phyloP scores from a whole-genome alignment of 2,329 filamentous ascomycete genomes.

The Penicillium sp. region DNA sequence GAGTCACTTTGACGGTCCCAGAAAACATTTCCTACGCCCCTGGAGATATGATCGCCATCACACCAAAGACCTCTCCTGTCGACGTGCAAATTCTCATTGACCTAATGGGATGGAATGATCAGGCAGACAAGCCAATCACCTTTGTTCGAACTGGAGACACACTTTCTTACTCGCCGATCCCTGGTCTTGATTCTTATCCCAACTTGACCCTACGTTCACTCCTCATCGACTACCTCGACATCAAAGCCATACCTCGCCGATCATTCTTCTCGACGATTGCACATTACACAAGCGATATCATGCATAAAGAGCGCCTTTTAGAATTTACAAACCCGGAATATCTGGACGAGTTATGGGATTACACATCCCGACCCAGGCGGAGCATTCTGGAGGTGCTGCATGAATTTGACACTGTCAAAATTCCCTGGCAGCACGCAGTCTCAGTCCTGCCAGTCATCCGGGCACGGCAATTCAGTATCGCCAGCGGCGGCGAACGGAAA shows the following conservation, averaged over 20 bases:
- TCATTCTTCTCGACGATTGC: constrained; percentile 78
- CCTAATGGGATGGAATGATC: constrained; percentile 71
- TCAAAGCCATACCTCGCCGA: constrained; percentile 82
- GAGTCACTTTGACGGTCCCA: constrained; percentile 60
- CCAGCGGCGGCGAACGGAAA: constrained; percentile 62
- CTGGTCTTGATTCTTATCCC: constrained; percentile 36
- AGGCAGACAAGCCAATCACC: constrained; percentile 68
- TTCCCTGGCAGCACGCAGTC: constrained; percentile 71
- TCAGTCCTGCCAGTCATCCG: constrained; percentile 76
- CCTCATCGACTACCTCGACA: constrained; percentile 78
- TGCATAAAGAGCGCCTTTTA: constrained; percentile 74
- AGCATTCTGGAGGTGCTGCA: constrained; percentile 90
- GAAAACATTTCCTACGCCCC: constrained; percentile 56
- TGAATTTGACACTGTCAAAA: constrained; percentile 79
- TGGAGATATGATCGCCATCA: constrained; percentile 77
- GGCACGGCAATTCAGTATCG: constrained; percentile 92
- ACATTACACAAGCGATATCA: constrained; percentile 67
- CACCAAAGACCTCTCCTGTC: constrained; percentile 78
- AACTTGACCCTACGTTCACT: constrained; percentile 67
- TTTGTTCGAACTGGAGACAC: constrained; percentile 41
- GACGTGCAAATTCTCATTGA: constrained; percentile 78
- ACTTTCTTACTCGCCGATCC: constrained; percentile 31
- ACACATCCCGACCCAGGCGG: constrained; percentile 83
- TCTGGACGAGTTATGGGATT: constrained; percentile 92
- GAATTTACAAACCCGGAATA: constrained; percentile 79